Evolutionary conservation across 2,329 filamentous ascomycete species (phyloP).

Genomic region (Nannizzia gypsea): DNA sequence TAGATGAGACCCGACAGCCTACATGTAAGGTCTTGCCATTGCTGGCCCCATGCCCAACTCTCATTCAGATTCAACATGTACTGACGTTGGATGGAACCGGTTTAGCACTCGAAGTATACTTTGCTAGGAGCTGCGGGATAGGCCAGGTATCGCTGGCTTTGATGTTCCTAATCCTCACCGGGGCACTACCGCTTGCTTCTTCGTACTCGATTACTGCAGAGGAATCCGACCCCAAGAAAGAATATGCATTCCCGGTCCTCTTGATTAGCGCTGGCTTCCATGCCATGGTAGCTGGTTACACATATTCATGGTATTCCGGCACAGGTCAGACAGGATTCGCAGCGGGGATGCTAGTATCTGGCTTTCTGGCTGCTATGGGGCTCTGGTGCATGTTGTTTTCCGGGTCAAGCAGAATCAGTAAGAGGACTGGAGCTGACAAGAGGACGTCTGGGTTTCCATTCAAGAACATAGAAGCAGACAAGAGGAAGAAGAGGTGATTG

Average conservation of each 20-base stretch:
- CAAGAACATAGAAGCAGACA: slow-evolving; percentile 46
- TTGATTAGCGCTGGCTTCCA: slow-evolving; percentile 58
- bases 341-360: slow-evolving; percentile 48
- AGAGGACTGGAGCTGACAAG: slow-evolving; percentile 56
- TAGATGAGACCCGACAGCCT: slow-evolving; percentile 44
- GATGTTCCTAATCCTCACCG: slow-evolving; percentile 56
- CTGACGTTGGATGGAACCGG: no score
- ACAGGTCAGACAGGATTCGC: slow-evolving; percentile 46
- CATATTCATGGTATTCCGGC: slow-evolving; percentile 55
- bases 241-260: slow-evolving; percentile 55
- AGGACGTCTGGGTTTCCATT: slow-evolving; percentile 56
- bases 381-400: slow-evolving; percentile 54
- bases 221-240: slow-evolving; percentile 40
- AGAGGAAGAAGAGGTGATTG: slow-evolving; percentile 25
- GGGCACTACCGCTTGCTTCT: slow-evolving; percentile 51
- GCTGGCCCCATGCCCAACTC: no score
- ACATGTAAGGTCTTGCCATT: slow-evolving; percentile 33
- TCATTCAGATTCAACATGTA: no score
- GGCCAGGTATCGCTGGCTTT: slow-evolving; percentile 53
- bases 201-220: slow-evolving; percentile 32
- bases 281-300: slow-evolving; percentile 49
- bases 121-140: slow-evolving; percentile 59
- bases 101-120: slow-evolving; percentile 56
- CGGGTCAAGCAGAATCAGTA: slow-evolving; percentile 43
- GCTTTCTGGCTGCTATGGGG: slow-evolving; percentile 48